Percentiles rank a stretch among this genome's conserved stretches.
These are phyloP conservation scores for Wickerhamomyces sp. DNA, from an alignment of 1,139 yeast species.

Conservation along the genomic window DNA sequence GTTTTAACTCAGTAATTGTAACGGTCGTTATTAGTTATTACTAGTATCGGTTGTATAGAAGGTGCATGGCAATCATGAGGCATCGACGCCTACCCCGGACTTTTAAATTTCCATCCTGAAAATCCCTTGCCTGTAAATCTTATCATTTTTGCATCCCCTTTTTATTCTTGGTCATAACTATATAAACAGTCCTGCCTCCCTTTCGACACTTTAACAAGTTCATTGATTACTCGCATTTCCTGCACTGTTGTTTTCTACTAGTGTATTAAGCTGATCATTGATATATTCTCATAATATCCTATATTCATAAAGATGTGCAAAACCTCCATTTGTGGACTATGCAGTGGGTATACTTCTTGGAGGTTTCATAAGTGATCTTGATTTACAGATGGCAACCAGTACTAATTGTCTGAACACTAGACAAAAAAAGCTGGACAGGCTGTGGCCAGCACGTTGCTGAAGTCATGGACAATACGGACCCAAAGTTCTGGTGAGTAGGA, in stretches of 20 bases:
- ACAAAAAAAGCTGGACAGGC: conserved; percentile 40
- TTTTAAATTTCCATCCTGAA: neutral
- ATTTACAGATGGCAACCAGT: too few species aligned
- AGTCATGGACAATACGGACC: conserved; percentile 33
- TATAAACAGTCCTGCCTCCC: neutral
- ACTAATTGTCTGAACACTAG: conserved; percentile 2
- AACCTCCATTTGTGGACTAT: conserved; percentile 34
- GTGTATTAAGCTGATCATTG: too few species aligned
- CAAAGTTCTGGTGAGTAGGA: conserved; percentile 18
- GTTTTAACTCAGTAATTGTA: too few species aligned
- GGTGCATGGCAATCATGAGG: neutral
- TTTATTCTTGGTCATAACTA: neutral
- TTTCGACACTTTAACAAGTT: too few species aligned
- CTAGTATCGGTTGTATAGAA: neutral
- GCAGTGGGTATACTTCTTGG: conserved; percentile 20
- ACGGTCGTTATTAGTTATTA: too few species aligned
- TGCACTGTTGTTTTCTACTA: too few species aligned
- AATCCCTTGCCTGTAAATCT: neutral
- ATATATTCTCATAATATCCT: too few species aligned
- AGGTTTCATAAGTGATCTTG: too few species aligned
- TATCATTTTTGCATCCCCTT: neutral
- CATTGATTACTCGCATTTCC: too few species aligned
- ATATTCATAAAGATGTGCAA: conserved; percentile 27
- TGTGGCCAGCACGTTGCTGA: conserved; percentile 34
- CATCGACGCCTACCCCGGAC: neutral